Evolutionary conservation across 129 eudicot species (phyloP), one percentile per base, ranked within the genome.

Genomic region (Escallonia rubra): DNA sequence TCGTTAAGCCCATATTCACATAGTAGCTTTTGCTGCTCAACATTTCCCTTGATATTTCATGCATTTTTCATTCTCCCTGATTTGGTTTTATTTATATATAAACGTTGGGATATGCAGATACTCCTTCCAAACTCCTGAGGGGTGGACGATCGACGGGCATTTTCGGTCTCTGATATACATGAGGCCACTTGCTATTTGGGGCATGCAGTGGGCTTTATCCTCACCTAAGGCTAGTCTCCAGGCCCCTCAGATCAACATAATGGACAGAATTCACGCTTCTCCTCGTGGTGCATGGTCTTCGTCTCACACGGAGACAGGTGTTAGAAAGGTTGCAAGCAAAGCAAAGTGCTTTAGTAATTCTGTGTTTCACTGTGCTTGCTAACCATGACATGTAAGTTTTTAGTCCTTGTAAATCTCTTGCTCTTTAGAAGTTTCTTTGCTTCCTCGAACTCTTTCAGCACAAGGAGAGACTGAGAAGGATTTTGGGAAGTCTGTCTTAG

Each of bases 171-270:
- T 94, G 11, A 75, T 87, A 59, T 94, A 94, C 75, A 94, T 94
- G 99, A 82, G 99, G 74, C 97, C 97, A 5, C 91, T 94, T 15
- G 75, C 99, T 10, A 87, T 94, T 67, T 94, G 97, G 99, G 95
- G 87, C 4, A 94, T 94, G 99, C 97, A 94, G 61, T 77, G 87
- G 83, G 99, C 99, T 7, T 59, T 93, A 43, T 76, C 92, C 2
- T 57, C 75, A 16, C 68, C 88, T 0, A 89, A 82, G 71, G 85
- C 86, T 1, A 67, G 79, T 49, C 74, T 86, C 2, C 78, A 77
- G 55, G 87, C 97, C 39, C 99, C 99, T 40, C 61, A 43, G 52
- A 73, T 79, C n/a, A 80, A 82, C 74, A 77, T 84, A 65, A 89
- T 93, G 96, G 92, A 89, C 71, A 80, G 90, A 58, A 77, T 85